Percentiles rank a stretch among this genome's conserved stretches.
These are phyloP conservation scores for Flaveria robusta DNA, from an alignment of 129 eudicot species.

Conservation along the genomic window DNA sequence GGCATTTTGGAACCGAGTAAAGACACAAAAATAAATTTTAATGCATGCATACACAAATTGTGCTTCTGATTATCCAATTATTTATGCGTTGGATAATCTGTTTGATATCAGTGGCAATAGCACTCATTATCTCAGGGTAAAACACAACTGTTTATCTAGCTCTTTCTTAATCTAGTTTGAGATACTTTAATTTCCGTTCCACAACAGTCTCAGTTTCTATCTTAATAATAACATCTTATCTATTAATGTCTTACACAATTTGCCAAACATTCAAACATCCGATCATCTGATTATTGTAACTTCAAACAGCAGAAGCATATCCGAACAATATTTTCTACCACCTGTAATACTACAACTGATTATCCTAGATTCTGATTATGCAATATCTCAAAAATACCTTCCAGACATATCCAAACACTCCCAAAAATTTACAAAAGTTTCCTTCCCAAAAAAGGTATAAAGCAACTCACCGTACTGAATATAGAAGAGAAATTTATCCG, in stretches of 20 bases:
- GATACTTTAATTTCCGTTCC: background rate
- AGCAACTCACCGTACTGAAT: constrained; percentile 63
- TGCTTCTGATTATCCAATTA: background rate
- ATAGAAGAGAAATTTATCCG: constrained; percentile 90
- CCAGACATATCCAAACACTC: background rate
- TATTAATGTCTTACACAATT: background rate
- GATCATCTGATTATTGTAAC: background rate
- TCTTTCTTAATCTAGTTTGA: background rate
- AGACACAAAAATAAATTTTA: background rate
- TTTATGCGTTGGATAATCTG: background rate
- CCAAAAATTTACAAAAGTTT: background rate
- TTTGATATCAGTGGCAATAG: background rate
- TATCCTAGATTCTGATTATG: background rate
- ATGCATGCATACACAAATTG: background rate
- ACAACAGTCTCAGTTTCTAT: background rate
- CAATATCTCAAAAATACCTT: background rate
- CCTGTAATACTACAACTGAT: background rate
- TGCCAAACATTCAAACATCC: background rate
- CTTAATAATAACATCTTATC: background rate
- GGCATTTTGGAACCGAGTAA: background rate
- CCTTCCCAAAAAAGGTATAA: background rate
- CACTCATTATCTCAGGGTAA: background rate
- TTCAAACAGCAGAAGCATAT: background rate
- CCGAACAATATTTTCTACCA: background rate
- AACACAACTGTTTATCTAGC: background rate